Conservation (phyloP, 495 filamentous ascomycete species). For the Neurospora sp. region DNA sequence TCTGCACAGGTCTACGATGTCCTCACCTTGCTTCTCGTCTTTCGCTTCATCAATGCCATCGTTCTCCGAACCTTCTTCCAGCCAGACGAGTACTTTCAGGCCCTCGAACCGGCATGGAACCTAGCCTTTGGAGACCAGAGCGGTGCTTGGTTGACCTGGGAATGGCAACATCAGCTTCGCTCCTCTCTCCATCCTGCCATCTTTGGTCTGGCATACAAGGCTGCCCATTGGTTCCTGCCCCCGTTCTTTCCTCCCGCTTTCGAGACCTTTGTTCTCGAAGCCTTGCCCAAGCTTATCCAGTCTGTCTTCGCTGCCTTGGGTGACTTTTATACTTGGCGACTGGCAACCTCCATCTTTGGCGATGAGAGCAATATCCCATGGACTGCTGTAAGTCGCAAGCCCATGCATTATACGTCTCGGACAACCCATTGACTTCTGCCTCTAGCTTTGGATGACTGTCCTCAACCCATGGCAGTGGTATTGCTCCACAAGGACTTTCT, state of each 20-base stretch:
- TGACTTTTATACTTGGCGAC: conserved; percentile 84
- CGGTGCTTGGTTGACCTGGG: conserved; percentile 95
- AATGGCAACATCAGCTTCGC: conserved; percentile 85
- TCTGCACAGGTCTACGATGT: conserved; percentile 32
- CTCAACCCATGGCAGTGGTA: conserved; percentile 96
- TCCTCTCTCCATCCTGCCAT: conserved; percentile 85
- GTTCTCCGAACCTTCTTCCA: conserved; percentile 91
- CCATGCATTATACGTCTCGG: not conserved
- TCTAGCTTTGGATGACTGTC: conserved; percentile 56
- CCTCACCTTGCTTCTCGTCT: conserved; percentile 54
- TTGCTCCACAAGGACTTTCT: conserved; percentile 84
- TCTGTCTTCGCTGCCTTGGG: conserved; percentile 64
- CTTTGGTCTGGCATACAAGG: conserved; percentile 68
- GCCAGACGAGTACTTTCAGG: conserved; percentile 98
- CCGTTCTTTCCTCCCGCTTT: conserved; percentile 26
- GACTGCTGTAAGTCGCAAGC: conserved; percentile 48
- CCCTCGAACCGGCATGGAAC: conserved; percentile 90
- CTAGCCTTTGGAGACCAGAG: conserved; percentile 67
- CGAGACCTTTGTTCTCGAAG: conserved; percentile 54
- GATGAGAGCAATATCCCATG: conserved; percentile 49
- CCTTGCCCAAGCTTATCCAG: conserved; percentile 66
- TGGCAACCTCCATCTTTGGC: conserved; percentile 67
- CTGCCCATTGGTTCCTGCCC: conserved; percentile 42
- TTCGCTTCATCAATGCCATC: conserved; percentile 81
- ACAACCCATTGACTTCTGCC: conserved; percentile 3